These are phyloP conservation scores for Eucalyptus tenuipes DNA, from an alignment of 345 rosid genomes.

Conservation along the genomic window DNA sequence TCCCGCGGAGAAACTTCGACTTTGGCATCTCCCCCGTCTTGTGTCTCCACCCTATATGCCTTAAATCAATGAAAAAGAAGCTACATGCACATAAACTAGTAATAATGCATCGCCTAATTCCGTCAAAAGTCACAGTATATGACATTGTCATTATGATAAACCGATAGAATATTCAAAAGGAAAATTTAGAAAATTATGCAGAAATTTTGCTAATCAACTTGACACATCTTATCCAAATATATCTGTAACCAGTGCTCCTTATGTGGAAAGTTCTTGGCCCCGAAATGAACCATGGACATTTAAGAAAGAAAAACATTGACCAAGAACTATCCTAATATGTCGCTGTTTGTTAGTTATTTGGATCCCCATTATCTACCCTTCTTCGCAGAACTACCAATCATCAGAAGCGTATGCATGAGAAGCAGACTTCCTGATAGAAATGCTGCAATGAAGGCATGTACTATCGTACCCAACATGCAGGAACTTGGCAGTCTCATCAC, in stretches of 20 bases:
- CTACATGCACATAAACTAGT: background rate
- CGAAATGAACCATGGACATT: background rate
- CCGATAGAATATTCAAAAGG: background rate
- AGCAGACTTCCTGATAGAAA: background rate
- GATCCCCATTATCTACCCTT: background rate
- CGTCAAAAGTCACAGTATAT: background rate
- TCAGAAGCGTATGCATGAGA: background rate
- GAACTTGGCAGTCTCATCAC: background rate
- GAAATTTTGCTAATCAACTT: background rate
- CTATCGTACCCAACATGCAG: background rate
- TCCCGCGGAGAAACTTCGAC: slow-evolving; percentile 94
- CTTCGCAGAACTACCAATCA: background rate
- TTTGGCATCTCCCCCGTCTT: slow-evolving; percentile 95
- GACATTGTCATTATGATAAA: background rate
- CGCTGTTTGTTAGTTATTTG: background rate
- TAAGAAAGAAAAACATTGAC: background rate
- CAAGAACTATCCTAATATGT: background rate
- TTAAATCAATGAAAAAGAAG: background rate
- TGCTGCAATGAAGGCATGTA: background rate
- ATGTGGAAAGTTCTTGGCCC: background rate
- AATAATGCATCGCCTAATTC: background rate
- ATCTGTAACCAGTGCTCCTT: background rate
- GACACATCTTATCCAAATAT: background rate
- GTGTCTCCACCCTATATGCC: slow-evolving; percentile 85
- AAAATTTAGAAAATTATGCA: background rate